Percentiles rank a stretch among this genome's conserved stretches.
Evolutionary conservation across 2,329 filamentous ascomycete genomes (phyloP).

Genomic region (Stagonosporopsis rhizophila): DNA sequence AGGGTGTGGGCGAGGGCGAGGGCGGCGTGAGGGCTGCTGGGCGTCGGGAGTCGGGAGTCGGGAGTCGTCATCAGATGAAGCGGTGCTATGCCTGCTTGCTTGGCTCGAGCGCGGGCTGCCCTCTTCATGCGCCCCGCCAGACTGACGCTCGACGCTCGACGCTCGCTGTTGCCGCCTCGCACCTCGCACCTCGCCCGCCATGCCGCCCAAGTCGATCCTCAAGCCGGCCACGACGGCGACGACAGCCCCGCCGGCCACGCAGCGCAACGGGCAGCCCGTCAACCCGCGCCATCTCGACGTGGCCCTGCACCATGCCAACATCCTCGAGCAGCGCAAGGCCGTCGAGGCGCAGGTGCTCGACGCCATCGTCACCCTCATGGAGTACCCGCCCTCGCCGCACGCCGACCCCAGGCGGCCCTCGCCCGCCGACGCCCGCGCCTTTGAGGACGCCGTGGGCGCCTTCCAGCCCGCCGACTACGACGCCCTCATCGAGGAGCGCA

Average conservation of each 20-base stretch:
- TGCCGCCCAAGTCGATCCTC: constrained; percentile 56
- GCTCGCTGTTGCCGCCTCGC: no score
- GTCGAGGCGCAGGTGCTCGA: constrained; percentile 77
- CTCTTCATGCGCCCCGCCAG: no score
- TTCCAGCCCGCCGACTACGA: constrained; percentile 93
- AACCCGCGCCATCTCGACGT: constrained; percentile 62
- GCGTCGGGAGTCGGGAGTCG: no score
- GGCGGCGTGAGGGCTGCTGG: no score
- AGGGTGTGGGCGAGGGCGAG: no score
- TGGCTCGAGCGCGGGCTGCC: no score
- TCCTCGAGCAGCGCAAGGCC: constrained; percentile 83
- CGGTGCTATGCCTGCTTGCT: no score
- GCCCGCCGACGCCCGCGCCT: constrained; percentile 66
- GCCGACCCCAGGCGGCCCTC: constrained; percentile 61
- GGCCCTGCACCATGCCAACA: constrained; percentile 80
- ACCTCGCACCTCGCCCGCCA: constrained; percentile 18
- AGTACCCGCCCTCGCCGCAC: constrained; percentile 61
- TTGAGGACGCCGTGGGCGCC: constrained; percentile 70
- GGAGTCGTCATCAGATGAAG: no score
- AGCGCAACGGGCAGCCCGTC: constrained; percentile 38
- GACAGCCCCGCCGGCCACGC: no score
- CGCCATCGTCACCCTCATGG: constrained; percentile 74
- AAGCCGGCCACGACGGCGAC: constrained; percentile 45
- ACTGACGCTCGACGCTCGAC: no score
- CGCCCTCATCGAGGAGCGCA: constrained; percentile 85